Conservation (phyloP, 768 basidiomycete species). For the Postia placenta region DNA sequence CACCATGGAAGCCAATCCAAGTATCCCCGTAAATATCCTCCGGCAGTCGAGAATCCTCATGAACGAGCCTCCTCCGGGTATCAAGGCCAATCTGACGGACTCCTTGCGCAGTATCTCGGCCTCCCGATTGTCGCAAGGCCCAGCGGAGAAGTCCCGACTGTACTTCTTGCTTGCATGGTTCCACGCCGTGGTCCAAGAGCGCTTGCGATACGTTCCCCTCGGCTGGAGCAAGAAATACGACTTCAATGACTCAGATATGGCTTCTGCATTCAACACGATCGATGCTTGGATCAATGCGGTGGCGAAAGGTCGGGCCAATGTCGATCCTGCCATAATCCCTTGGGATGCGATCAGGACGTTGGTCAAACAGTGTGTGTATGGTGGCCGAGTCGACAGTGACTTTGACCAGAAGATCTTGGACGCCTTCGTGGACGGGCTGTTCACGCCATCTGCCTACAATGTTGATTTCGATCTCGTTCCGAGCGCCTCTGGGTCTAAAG, state of each 20-base stretch:
- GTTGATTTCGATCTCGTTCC: constrained; percentile 88
- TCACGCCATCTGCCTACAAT: constrained; percentile 86
- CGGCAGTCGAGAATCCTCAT: constrained; percentile 94
- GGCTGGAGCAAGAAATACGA: constrained; percentile 98
- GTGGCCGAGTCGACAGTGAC: constrained; percentile 90
- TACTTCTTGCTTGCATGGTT: constrained; percentile 99
- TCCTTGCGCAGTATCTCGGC: constrained; percentile 72
- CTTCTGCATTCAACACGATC: constrained; percentile 86
- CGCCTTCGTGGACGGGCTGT: constrained; percentile 86
- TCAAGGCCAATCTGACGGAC: constrained; percentile 94
- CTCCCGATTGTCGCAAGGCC: constrained; percentile 73
- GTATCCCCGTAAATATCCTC: constrained; percentile 94
- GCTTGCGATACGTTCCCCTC: constrained; percentile 89
- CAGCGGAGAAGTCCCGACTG: constrained; percentile 85
- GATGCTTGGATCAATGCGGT: constrained; percentile 80
- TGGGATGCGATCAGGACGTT: constrained; percentile 94
- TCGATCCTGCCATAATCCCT: constrained; percentile 87
- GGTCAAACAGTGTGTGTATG: constrained; percentile 95
- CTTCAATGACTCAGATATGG: constrained; percentile 98
- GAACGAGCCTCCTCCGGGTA: constrained; percentile 97
- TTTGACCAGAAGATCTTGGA: constrained; percentile 92
- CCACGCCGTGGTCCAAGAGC: constrained; percentile 97
- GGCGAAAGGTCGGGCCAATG: constrained; percentile 85
- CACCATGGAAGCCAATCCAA: constrained; percentile 95
- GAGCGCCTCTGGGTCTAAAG: constrained; percentile 45